phyloP scores from a whole-genome alignment of 805 yeast genomes.

The Candida endomychidarum region DNA sequence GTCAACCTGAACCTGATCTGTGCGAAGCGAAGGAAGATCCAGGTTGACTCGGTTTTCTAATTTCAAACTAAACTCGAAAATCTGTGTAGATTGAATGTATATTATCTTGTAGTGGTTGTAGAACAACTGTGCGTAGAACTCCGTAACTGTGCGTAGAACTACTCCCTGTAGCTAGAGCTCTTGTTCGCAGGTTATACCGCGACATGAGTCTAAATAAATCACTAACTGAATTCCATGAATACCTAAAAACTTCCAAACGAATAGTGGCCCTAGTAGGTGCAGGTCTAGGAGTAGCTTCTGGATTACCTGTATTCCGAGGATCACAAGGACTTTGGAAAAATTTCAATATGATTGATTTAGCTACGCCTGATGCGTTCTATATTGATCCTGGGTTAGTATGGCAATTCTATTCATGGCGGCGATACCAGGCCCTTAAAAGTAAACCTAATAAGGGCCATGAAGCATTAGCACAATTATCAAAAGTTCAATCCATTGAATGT shows the following conservation, averaged over 20 bases:
- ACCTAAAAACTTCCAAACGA: conserved; percentile 44
- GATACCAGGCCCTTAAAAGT: conserved; percentile 64
- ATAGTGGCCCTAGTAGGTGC: conserved; percentile 76
- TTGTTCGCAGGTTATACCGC: too few relatives aligned
- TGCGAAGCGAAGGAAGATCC: too few relatives aligned
- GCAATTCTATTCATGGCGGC: conserved; percentile 78
- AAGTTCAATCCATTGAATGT: conserved; percentile 32
- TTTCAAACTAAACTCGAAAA: too few relatives aligned
- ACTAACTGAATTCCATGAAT: conserved; percentile 49
- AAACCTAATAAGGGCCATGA: conserved; percentile 73
- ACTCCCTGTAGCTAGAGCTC: too few relatives aligned
- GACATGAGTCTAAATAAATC: conserved; percentile 15
- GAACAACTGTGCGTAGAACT: too few relatives aligned
- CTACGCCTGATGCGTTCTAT: conserved; percentile 89
- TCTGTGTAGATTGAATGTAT: conserved; percentile 1
- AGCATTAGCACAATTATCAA: conserved; percentile 64
- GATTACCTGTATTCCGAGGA: conserved; percentile 73
- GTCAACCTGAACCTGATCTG: background rate
- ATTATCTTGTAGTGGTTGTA: too few relatives aligned
- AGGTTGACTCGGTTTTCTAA: too few relatives aligned
- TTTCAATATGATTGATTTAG: conserved; percentile 77
- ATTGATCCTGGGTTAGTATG: conserved; percentile 84
- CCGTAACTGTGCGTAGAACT: too few relatives aligned
- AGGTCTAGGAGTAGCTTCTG: conserved; percentile 77
- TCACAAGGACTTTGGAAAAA: conserved; percentile 75